Conservation (phyloP, 805 yeast genomes). For the Yamadazyma takamatsuzukensis region DNA sequence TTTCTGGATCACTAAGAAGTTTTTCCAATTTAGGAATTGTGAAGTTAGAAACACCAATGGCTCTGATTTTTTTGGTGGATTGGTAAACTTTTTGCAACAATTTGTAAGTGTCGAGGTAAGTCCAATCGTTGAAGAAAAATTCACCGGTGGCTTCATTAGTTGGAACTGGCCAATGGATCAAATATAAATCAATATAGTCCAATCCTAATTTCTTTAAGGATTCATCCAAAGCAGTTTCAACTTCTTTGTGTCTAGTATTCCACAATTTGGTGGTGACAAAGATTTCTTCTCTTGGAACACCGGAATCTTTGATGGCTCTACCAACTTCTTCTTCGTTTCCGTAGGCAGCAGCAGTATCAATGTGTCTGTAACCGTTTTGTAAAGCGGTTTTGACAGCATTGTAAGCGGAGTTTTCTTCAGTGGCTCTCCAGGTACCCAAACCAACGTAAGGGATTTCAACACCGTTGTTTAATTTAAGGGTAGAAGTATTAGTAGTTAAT, state of each 20-base stretch:
- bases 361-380: constrained; percentile 67
- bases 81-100: constrained; percentile 49
- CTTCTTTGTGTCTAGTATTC: constrained; percentile 50
- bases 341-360: constrained; percentile 73
- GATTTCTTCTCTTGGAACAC: constrained; percentile 60
- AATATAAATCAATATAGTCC: constrained; percentile 74
- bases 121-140: constrained; percentile 19
- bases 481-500: constrained; percentile 2
- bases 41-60: constrained; percentile 39
- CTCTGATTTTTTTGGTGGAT: constrained; percentile 26
- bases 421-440: constrained; percentile 70
- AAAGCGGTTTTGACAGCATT: constrained; percentile 59
- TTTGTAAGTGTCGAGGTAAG: constrained; percentile 41
- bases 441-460: constrained; percentile 62
- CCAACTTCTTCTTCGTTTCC: constrained; percentile 67
- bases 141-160: constrained; percentile 19
- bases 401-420: constrained; percentile 47
- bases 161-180: constrained; percentile 76
- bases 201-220: constrained; percentile 62
- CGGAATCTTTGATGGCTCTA: constrained; percentile 49
- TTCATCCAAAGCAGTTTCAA: constrained; percentile 49
- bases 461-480: constrained; percentile 57
- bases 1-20: constrained; percentile 21
- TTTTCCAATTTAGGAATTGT: constrained; percentile 24
- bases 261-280: constrained; percentile 73